A percentile compares a stretch with the other conserved stretches of the same genome.
phyloP scores from a whole-genome alignment of 2,329 filamentous ascomycete genomes.

The Oidium heveae region DNA sequence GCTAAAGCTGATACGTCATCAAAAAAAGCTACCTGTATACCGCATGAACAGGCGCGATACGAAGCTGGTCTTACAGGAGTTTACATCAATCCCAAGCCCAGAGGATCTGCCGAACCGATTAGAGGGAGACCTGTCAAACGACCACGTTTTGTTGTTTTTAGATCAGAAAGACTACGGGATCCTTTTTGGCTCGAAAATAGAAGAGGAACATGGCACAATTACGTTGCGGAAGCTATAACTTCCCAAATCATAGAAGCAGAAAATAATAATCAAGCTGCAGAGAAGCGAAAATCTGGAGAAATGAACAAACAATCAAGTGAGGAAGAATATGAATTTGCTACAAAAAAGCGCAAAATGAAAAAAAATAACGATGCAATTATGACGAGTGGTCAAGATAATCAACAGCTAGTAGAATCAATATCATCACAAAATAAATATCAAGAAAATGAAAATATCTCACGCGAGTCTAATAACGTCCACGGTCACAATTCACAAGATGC shows the following conservation, averaged over 20 bases:
- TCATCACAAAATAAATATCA: background rate
- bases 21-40: background rate
- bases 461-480: background rate
- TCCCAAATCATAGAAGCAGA: conserved; percentile 1
- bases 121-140: conserved; percentile 7
- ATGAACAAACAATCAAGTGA: background rate
- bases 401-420: background rate
- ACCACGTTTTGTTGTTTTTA: conserved; percentile 13
- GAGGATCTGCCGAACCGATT: conserved; percentile 10
- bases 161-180: conserved; percentile 10
- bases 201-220: conserved; percentile 4
- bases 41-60: conserved; percentile 4
- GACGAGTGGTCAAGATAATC: no score
- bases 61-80: conserved; percentile 4
- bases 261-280: background rate
- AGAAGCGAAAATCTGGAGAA: background rate
- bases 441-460: background rate
- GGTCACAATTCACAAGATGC: no score
- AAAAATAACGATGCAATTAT: no score
- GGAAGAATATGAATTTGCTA: background rate
- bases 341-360: background rate
- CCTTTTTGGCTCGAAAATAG: conserved; percentile 3
- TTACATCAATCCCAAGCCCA: conserved; percentile 4
- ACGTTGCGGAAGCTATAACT: conserved; percentile 1
- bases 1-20: background rate